Conservation (phyloP, 2,329 filamentous ascomycete genomes). For the Trichophyton mentagrophytes region DNA sequence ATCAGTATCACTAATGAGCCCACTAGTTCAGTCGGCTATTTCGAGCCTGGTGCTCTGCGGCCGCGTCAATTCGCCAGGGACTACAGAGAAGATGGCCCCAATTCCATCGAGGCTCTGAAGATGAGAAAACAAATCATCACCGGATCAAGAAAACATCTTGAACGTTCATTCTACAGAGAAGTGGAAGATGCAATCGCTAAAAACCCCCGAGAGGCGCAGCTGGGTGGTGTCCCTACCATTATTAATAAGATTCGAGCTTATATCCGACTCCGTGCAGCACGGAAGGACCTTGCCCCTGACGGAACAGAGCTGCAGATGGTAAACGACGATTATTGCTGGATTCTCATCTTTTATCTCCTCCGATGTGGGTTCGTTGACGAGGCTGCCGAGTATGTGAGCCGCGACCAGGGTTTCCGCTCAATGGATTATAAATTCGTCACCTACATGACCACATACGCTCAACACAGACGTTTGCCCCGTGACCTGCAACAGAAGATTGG, state of each 20-base stretch:
- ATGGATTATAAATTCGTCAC: conserved; percentile 81
- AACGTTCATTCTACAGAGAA: conserved; percentile 65
- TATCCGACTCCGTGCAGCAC: conserved; percentile 63
- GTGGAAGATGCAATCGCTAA: conserved; percentile 66
- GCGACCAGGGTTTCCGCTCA: conserved; percentile 69
- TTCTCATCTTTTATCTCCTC: conserved; percentile 81
- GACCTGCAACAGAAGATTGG: conserved; percentile 78
- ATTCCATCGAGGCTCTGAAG: conserved; percentile 49
- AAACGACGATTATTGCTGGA: conserved; percentile 79
- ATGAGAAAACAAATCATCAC: conserved; percentile 69
- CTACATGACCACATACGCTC: conserved; percentile 75
- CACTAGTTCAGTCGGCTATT: conserved; percentile 43
- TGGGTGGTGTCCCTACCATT: conserved; percentile 77
- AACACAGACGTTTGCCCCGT: conserved; percentile 62
- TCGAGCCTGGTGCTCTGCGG: conserved; percentile 52
- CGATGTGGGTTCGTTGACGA: conserved; percentile 73
- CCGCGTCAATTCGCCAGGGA: conserved; percentile 64
- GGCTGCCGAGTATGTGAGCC: conserved; percentile 73
- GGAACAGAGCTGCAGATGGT: conserved; percentile 68
- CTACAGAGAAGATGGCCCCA: conserved; percentile 63
- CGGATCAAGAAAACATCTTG: conserved; percentile 67
- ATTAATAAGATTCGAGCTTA: conserved; percentile 88
- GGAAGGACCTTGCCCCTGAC: conserved; percentile 75
- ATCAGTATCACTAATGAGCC: conserved; percentile 67
- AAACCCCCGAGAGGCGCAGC: conserved; percentile 74